Conservation (phyloP, 148 eudicot genomes). For the Silene conica region DNA sequence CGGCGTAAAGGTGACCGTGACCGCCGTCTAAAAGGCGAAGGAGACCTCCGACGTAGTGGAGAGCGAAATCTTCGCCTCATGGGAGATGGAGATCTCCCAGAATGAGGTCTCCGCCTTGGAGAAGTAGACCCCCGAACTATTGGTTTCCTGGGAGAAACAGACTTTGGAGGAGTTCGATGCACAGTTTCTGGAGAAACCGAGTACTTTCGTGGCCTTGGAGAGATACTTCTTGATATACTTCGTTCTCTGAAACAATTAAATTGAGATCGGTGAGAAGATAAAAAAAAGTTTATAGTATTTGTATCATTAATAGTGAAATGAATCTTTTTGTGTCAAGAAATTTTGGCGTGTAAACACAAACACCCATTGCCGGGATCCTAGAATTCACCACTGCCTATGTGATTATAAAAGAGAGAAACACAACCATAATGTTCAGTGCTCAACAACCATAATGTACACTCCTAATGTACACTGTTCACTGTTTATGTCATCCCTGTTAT, state of each 20-base stretch:
- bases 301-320: no score
- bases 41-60: slow-evolving; percentile 34
- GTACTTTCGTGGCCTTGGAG: slow-evolving; percentile 48
- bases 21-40: slow-evolving; percentile 27
- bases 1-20: slow-evolving; percentile 35
- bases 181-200: slow-evolving; percentile 56
- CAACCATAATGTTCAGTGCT: no score
- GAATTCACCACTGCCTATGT: no score
- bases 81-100: slow-evolving; percentile 43
- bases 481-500: background rate
- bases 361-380: no score
- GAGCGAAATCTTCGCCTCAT: slow-evolving; percentile 33
- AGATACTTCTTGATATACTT: slow-evolving; percentile 54
- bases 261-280: background rate
- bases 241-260: slow-evolving; percentile 40
- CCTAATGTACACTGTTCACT: no score
- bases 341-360: no score
- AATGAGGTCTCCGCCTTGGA: slow-evolving; percentile 33
- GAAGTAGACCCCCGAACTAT: slow-evolving; percentile 38
- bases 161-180: slow-evolving; percentile 40
- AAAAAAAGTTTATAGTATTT: no score
- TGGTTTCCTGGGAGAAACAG: slow-evolving; percentile 52
- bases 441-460: background rate
- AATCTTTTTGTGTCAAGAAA: no score
- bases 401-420: background rate